phyloP scores from a whole-genome alignment of 2,329 filamentous ascomycete species.

The Raffaelea deltoideospora region DNA sequence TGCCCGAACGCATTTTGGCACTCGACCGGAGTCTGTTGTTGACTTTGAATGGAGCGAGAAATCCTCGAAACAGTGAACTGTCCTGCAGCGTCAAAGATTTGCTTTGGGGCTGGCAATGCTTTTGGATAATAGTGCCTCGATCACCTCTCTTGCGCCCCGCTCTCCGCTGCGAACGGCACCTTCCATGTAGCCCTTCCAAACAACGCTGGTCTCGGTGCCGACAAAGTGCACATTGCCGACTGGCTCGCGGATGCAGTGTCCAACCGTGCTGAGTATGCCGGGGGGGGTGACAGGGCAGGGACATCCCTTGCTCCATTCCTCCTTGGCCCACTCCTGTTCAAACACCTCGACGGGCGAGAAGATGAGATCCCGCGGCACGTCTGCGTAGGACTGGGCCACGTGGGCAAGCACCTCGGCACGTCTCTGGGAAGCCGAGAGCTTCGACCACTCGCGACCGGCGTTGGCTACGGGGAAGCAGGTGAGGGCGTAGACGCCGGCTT shows the following conservation, averaged over 20 bases:
- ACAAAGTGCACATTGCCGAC: not conserved
- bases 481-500: constrained; percentile 16
- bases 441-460: too few species aligned
- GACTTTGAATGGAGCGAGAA: too few species aligned
- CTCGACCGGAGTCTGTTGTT: too few species aligned
- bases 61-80: too few species aligned
- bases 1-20: too few species aligned
- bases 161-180: not conserved
- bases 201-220: not conserved
- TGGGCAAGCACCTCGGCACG: too few species aligned
- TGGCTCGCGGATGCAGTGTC: not conserved
- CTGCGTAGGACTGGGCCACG: too few species aligned
- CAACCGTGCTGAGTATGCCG: not conserved
- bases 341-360: not conserved
- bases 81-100: too few species aligned
- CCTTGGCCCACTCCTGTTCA: not conserved
- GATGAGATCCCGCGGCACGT: too few species aligned
- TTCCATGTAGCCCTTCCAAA: not conserved
- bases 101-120: too few species aligned
- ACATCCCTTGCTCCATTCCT: not conserved
- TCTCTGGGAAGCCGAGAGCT: too few species aligned
- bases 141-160: not conserved
- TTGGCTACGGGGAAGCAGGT: too few species aligned
- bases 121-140: not conserved
- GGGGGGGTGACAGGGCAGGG: not conserved